Percentiles rank a stretch among this genome's conserved stretches.
Evolutionary conservation across 2,329 filamentous ascomycete genomes (phyloP).

Genomic region (Colletotrichum truncatum): DNA sequence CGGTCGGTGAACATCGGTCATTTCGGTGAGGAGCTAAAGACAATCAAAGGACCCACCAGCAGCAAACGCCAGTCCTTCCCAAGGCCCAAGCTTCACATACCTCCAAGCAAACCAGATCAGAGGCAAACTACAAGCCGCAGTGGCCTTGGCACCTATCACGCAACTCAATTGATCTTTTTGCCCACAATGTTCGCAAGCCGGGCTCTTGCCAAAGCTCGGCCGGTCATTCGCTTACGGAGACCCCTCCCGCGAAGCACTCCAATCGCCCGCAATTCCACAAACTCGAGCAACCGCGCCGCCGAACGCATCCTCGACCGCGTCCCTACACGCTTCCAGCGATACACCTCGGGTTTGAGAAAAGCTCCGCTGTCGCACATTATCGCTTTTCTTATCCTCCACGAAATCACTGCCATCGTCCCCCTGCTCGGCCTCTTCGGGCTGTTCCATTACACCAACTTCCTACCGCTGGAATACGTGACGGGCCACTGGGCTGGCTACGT

Average conservation of each 20-base stretch:
- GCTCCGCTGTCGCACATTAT: slow-evolving; percentile 86
- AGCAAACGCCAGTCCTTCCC: neutral
- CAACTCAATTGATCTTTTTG: neutral
- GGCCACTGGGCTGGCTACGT: slow-evolving; percentile 60
- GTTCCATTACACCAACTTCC: slow-evolving; percentile 83
- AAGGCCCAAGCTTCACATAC: neutral
- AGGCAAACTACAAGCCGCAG: neutral
- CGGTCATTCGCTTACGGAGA: neutral
- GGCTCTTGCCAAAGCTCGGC: neutral
- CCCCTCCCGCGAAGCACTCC: neutral
- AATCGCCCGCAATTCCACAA: neutral
- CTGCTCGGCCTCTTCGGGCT: slow-evolving; percentile 76
- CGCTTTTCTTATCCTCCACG: slow-evolving; percentile 90
- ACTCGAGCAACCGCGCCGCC: slow-evolving; percentile 42
- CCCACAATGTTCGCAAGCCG: slow-evolving; percentile 5
- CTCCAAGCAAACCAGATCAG: neutral
- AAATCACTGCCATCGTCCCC: slow-evolving; percentile 87
- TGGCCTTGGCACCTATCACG: neutral
- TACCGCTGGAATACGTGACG: slow-evolving; percentile 67
- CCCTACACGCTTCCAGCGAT: slow-evolving; percentile 73
- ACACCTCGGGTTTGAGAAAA: slow-evolving; percentile 74
- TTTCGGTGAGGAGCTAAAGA: neutral
- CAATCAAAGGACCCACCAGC: neutral
- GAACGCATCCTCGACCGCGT: slow-evolving; percentile 61
- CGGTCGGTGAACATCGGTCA: neutral